Evolutionary conservation across 176 grass and related monocot genomes (phyloP).

Genomic region (Carex pumila): DNA sequence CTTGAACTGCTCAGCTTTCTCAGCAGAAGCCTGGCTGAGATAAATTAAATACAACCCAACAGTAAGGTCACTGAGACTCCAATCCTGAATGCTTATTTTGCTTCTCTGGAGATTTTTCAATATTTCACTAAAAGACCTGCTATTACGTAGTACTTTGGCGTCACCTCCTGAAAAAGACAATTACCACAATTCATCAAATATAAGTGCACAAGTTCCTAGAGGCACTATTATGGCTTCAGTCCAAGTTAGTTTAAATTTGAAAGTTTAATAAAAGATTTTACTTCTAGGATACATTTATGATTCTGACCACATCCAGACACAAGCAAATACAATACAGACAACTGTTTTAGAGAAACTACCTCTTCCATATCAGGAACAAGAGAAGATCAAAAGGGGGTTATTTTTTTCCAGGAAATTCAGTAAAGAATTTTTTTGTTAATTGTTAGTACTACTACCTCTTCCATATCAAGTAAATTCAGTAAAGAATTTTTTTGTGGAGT

Average conservation of each 20-base stretch:
- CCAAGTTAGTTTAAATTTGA: no score
- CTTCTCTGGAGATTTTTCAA: conserved; percentile 74
- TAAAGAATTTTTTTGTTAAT: background rate
- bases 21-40: conserved; percentile 77
- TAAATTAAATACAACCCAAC: conserved; percentile 91
- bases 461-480: background rate
- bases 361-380: background rate
- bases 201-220: background rate
- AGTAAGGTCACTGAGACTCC: conserved; percentile 85
- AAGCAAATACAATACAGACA: background rate
- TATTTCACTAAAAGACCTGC: conserved; percentile 62
- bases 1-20: conserved; percentile 48
- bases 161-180: conserved; percentile 36
- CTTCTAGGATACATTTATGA: background rate
- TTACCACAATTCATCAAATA: background rate
- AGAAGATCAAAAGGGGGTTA: no score
- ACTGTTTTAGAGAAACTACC: background rate
- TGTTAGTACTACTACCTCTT: background rate
- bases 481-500: background rate
- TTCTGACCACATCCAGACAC: background rate
- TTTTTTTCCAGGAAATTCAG: background rate
- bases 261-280: no score
- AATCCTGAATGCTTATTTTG: conserved; percentile 85
- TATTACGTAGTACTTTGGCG: conserved; percentile 34
- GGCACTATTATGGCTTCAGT: background rate